A percentile compares a stretch with the other conserved stretches of the same genome.
Evolutionary conservation across 495 filamentous ascomycete species (phyloP).

Genomic region (Podospora conica): DNA sequence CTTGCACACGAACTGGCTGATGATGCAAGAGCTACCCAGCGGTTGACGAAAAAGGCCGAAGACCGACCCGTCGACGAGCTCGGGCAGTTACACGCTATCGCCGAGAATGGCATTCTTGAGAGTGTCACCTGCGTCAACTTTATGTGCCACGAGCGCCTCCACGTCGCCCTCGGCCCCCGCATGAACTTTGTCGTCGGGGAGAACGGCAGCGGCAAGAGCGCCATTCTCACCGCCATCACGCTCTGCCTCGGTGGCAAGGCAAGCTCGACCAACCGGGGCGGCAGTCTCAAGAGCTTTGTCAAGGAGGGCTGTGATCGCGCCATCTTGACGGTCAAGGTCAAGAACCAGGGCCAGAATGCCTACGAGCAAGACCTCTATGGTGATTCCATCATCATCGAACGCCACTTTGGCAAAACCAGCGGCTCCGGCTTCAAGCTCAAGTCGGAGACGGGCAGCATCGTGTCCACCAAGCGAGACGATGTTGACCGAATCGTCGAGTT

Average conservation of each 20-base stretch:
- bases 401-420: constrained; percentile 74
- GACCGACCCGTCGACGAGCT: constrained; percentile 43
- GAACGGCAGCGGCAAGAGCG: constrained; percentile 98
- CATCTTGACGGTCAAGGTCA: constrained; percentile 65
- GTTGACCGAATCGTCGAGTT: constrained; percentile 92
- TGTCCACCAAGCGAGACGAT: constrained; percentile 79
- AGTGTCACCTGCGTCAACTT: constrained; percentile 82
- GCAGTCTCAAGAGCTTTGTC: constrained; percentile 83
- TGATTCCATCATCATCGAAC: constrained; percentile 80
- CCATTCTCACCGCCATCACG: constrained; percentile 89
- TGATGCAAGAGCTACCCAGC: constrained; percentile 66
- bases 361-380: constrained; percentile 82
- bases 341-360: constrained; percentile 78
- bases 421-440: constrained; percentile 84
- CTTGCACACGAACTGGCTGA: constrained; percentile 50
- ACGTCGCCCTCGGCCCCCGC: constrained; percentile 76
- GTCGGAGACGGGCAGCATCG: constrained; percentile 56
- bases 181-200: constrained; percentile 98
- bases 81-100: constrained; percentile 58
- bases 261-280: constrained; percentile 91
- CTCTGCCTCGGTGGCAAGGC: constrained; percentile 92
- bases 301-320: constrained; percentile 72
- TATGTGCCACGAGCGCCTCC: constrained; percentile 84
- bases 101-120: constrained; percentile 80
- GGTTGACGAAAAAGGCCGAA: constrained; percentile 42